Evolutionary conservation across 1,284 basidiomycete genomes (phyloP), one percentile per base, ranked within the genome.

Genomic region (Cutaneotrichosporon cavernicola): DNA sequence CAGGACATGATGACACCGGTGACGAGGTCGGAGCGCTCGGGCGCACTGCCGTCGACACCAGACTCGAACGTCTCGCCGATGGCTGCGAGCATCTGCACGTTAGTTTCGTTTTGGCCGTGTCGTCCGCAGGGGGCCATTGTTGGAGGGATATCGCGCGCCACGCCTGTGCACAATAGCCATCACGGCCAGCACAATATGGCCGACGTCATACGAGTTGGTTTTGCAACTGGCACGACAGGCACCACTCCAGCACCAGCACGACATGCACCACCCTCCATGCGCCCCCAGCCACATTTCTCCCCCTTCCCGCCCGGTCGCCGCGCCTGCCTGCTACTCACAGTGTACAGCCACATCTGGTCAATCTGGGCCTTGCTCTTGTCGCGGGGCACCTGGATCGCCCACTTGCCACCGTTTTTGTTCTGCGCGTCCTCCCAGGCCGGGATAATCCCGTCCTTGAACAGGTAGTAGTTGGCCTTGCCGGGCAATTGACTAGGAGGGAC

Each of bases 301-400:
- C 40, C 11, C 40, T 36, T 5, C 40, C 11, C 40, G 14, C 10
- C 16, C 40, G 14, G 11, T 13, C 40, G 18, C 36, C 5, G 21
- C 26, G 81, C 58, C 3, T 31, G 18, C 14, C 22, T 10, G 34
- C 34, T 4, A 60, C 86, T 67, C 76, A 95, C 93, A 49, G 96
- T 98, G 83, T 95, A 95, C 57, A 99, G 86, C 96, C 97, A 99
- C 88, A 95, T 92, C 77, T 89, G 90, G 81, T 99, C 96, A 61
- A 99, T 90, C 56, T 87, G 82, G 38, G 72, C 77, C 62, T 90
- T 86, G 76, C 90, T 93, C 85, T 97, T 98, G 72, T 98, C 96
- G 77, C 91, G 90, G 32, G 97, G 96, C 36, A 99, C 83, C 81
- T 99, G 97, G 69, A 99, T 93, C 75, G 90, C 91, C 96, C 96